Base-by-base conservation (phyloP, 345 rosid species). In the Arabis hirsuta region DNA sequence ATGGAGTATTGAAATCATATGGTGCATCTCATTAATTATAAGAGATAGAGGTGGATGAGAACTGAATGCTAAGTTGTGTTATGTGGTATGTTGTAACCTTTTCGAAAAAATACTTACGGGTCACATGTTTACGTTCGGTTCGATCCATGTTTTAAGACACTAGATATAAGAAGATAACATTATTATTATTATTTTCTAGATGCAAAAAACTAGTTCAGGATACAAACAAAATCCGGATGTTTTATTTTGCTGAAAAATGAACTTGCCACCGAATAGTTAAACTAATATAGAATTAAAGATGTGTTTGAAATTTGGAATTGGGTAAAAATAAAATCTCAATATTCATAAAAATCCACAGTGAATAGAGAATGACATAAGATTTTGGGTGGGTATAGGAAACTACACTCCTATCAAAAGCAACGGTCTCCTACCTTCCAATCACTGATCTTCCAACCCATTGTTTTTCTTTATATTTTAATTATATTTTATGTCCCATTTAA, bases 401-500 rank as follows among this genome's bases (percentile, higher is more conserved):
- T 31, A 73, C 19, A 63, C 32, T 57, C 59, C 50, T 48, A 67
- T 66, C 55, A 60, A 57, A 66, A 60, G 55, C 78, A 58, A 58
- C 14, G 63, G 78, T 67, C 73, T 74, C 73, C 63, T 74, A 74
- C 69, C 78, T 60, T 59, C 78, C 73, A 52, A 53, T 74, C 78
- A 74, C 69, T 74, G 67, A 74, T 74, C 78, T 74, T 67, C 55
- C 61, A 65, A 34, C 69, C 78, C 73, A 52, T 60, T 67, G 55
- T 50, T 67, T 75, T 67, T 34, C 20, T 32, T 31, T 59, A 53
- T 51, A 51, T 67, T 31, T 65, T 55, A 7, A 54, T 4, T 54
- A 38, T 73, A 55, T 36, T 22, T 9, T 42, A 19, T 57, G 19
- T 41, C 56, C 16, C 50, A 60, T 67, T 24, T 60, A 52, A 67